These are phyloP conservation scores for Phytophthora sp. DNA, from an alignment of 352 stramenopile species.

Conservation along the genomic window DNA sequence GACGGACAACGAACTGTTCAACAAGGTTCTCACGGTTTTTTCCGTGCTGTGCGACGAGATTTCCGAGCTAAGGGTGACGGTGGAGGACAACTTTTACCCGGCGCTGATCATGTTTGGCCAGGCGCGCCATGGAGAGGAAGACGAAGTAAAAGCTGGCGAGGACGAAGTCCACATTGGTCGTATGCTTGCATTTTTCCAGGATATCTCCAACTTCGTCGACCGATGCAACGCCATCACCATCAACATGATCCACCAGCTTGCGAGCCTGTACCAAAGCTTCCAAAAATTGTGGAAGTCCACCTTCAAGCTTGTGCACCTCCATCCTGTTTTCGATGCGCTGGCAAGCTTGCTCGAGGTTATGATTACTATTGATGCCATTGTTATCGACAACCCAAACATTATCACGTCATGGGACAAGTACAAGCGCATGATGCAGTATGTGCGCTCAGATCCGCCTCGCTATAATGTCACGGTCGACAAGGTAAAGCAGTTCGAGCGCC, in stretches of 20 bases:
- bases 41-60: conserved; percentile 91
- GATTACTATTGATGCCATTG: conserved; percentile 90
- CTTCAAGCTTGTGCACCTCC: conserved; percentile 87
- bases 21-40: conserved; percentile 91
- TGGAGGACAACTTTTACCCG: conserved; percentile 90
- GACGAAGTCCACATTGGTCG: conserved; percentile 86
- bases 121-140: conserved; percentile 71
- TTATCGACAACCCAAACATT: conserved; percentile 89
- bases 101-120: conserved; percentile 92
- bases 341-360: conserved; percentile 85
- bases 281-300: conserved; percentile 90
- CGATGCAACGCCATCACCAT: conserved; percentile 88
- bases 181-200: conserved; percentile 90
- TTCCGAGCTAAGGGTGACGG: conserved; percentile 88
- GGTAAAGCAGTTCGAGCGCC: conserved; percentile 85
- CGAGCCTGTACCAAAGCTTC: conserved; percentile 86
- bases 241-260: conserved; percentile 92
- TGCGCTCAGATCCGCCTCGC: conserved; percentile 77
- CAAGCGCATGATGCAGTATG: conserved; percentile 92
- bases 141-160: conserved; percentile 70
- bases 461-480: conserved; percentile 87
- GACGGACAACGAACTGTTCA: conserved; percentile 90
- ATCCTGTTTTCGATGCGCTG: conserved; percentile 81
- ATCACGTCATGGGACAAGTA: conserved; percentile 90
- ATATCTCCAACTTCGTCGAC: conserved; percentile 92